Percentiles rank a stretch among this genome's conserved stretches.
Evolutionary conservation across 208 protist species (phyloP).

Genomic region (Balamuthia mandrillaris): DNA sequence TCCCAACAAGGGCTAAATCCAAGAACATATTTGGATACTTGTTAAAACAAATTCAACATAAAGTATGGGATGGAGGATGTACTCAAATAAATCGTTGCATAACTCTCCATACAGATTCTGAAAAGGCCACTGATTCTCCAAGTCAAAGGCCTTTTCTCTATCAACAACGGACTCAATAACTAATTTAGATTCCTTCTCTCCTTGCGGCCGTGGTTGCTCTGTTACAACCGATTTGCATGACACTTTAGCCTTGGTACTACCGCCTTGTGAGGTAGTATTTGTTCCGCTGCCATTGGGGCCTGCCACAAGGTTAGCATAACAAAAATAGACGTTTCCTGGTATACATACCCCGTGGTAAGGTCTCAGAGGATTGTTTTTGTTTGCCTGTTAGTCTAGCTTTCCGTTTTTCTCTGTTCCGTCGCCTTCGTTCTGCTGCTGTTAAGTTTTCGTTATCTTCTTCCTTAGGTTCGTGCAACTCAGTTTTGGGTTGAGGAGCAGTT

Average conservation of each 20-base stretch:
- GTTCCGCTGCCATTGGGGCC: background rate
- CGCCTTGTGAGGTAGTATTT: background rate
- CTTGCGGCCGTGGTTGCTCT: conserved; percentile 41
- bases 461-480: background rate
- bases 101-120: conserved; percentile 60
- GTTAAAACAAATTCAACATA: background rate
- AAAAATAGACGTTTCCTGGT: background rate
- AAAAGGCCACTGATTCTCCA: conserved; percentile 71
- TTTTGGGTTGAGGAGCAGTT: background rate
- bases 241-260: too few species aligned
- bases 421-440: background rate
- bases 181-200: conserved; percentile 42
- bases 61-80: background rate
- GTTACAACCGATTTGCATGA: conserved; percentile 49
- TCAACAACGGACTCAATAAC: conserved; percentile 57
- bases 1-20: conserved; percentile 65
- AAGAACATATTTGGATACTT: background rate
- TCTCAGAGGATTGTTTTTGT: background rate
- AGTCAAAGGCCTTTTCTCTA: conserved; percentile 28
- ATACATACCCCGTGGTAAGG: background rate
- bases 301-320: background rate
- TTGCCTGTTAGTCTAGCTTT: background rate
- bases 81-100: conserved; percentile 56
- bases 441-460: background rate
- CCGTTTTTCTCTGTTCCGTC: background rate